Conservation (phyloP, 2,329 filamentous ascomycete species). For the Penicillium olsonii region DNA sequence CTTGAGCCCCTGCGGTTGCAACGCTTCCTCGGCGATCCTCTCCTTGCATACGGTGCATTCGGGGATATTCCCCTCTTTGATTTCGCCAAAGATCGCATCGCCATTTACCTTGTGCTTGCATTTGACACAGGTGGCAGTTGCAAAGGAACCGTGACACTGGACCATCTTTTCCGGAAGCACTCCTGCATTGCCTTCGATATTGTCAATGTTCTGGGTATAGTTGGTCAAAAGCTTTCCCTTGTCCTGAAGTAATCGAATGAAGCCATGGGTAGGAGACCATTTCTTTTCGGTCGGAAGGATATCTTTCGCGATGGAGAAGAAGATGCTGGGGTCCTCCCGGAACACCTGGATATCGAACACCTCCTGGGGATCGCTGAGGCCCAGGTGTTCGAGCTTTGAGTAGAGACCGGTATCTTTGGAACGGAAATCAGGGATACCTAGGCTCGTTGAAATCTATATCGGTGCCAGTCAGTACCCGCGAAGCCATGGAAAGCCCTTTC, state of each 20-base stretch:
- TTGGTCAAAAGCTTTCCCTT: conserved; percentile 90
- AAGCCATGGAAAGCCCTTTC: background rate
- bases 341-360: conserved; percentile 93
- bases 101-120: conserved; percentile 75
- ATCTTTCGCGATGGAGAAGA: conserved; percentile 88
- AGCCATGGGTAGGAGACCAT: conserved; percentile 90
- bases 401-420: conserved; percentile 93
- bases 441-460: conserved; percentile 78
- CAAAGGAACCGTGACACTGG: conserved; percentile 96
- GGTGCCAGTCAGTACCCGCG: background rate
- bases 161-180: conserved; percentile 79
- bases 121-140: conserved; percentile 83
- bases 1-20: conserved; percentile 52
- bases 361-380: conserved; percentile 82
- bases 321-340: conserved; percentile 79
- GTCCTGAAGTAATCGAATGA: conserved; percentile 85
- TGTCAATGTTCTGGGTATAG: conserved; percentile 99
- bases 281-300: conserved; percentile 79
- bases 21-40: conserved; percentile 46
- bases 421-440: conserved; percentile 96
- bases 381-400: conserved; percentile 76
- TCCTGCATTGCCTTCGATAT: conserved; percentile 84
- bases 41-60: conserved; percentile 72
- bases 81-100: conserved; percentile 75
- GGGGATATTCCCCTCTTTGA: conserved; percentile 74